A percentile compares a stretch with the other conserved stretches of the same genome.
phyloP scores from a whole-genome alignment of 768 basidiomycete genomes.

The Crucibulum laeve region DNA sequence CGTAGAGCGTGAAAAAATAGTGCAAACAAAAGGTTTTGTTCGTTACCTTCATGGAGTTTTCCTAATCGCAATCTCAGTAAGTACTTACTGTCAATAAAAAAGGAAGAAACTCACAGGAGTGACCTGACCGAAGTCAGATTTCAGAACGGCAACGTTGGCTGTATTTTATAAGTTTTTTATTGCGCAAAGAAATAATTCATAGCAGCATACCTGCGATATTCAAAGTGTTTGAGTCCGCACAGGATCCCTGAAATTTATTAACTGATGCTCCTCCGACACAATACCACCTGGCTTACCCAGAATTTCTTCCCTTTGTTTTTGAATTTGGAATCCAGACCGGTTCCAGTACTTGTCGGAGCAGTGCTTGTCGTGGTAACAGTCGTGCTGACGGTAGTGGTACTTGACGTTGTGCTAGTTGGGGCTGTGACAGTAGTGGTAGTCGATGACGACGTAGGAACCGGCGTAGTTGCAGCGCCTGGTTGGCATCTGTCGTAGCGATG shows the following conservation, averaged over 20 bases:
- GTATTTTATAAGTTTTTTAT: conserved; percentile 4
- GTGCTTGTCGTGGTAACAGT: background rate
- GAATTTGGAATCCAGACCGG: conserved; percentile 23
- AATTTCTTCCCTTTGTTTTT: conserved; percentile 27
- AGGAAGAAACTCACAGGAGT: conserved; percentile 25
- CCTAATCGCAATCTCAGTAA: conserved; percentile 11
- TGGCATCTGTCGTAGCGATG: conserved; percentile 25
- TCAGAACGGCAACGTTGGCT: conserved; percentile 30
- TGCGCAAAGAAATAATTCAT: background rate
- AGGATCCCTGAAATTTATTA: conserved; percentile 12
- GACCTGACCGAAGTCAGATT: conserved; percentile 34
- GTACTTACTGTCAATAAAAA: background rate
- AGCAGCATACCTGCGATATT: conserved; percentile 20
- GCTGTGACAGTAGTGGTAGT: conserved; percentile 8
- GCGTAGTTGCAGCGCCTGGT: conserved; percentile 14
- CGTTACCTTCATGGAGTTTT: conserved; percentile 39
- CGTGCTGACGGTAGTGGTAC: conserved; percentile 2
- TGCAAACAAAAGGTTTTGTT: background rate
- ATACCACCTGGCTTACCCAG: conserved; percentile 17
- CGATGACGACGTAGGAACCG: conserved; percentile 7
- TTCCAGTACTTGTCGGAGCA: conserved; percentile 6
- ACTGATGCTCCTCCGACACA: background rate
- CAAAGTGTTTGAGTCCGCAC: conserved; percentile 22
- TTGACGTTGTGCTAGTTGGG: background rate
- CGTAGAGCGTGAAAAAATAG: background rate